Evolutionary conservation across 2,329 filamentous ascomycete species (phyloP).

Genomic region (Fusarium subglutinans): DNA sequence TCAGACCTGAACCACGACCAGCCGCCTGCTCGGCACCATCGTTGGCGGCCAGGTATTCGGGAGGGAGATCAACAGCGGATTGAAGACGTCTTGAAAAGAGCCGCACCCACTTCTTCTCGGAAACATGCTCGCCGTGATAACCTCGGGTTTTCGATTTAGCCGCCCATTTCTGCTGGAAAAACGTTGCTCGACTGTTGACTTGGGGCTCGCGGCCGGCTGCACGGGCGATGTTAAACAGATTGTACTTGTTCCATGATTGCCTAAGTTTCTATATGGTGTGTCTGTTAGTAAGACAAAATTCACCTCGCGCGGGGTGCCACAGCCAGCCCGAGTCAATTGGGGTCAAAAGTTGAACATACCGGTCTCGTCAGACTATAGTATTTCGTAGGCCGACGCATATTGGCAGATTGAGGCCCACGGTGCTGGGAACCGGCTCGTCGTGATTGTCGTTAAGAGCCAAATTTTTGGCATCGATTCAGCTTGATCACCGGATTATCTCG

Average conservation of each 20-base stretch:
- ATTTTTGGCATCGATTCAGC: constrained; percentile 43
- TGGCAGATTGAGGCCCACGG: constrained; percentile 47
- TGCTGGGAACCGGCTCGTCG: constrained; percentile 39
- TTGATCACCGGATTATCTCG: constrained; percentile 44
- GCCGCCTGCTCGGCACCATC: constrained; percentile 87
- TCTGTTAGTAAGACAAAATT: constrained; percentile 30
- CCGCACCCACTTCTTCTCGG: constrained; percentile 91
- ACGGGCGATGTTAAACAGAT: constrained; percentile 83
- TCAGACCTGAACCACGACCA: constrained; percentile 80
- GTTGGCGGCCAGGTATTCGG: constrained; percentile 77
- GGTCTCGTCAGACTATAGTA: constrained; percentile 74
- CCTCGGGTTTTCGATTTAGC: constrained; percentile 84
- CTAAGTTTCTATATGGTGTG: constrained; percentile 77
- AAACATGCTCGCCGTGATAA: constrained; percentile 95
- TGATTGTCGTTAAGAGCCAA: constrained; percentile 41
- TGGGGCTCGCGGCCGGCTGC: constrained; percentile 45
- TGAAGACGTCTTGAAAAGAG: constrained; percentile 87
- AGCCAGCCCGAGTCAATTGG: background rate
- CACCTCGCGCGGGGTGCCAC: background rate
- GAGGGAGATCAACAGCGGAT: constrained; percentile 86
- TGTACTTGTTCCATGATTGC: constrained; percentile 97
- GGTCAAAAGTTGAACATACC: constrained; percentile 56
- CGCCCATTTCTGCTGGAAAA: constrained; percentile 98
- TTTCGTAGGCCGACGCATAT: constrained; percentile 65
- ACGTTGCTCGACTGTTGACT: constrained; percentile 64